Base-by-base conservation (phyloP, 176 grass and related monocot species). In the Melocanna baccifera region DNA sequence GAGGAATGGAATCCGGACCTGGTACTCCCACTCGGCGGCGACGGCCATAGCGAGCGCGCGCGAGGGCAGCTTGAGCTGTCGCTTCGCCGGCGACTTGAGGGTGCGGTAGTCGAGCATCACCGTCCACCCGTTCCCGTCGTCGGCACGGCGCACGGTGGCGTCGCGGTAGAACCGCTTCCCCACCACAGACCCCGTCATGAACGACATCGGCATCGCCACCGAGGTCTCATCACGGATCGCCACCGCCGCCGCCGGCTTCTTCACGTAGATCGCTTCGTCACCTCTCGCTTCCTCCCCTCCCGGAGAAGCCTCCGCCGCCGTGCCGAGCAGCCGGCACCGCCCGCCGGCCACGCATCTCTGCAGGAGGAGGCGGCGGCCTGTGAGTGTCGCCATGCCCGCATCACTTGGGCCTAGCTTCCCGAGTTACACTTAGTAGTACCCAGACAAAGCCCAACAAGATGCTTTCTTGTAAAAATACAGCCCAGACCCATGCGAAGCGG, bases 81-180 rank as follows among this genome's bases (percentile, higher is more conserved):
- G 75, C 84, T 99, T 99, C 2, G 91, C 91, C 18, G 96, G 96
- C 50, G 93, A 86, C 77, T 99, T 99, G 47, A 99, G 91, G 30
- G 96, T 99, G 63, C 93, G 84, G 88, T 99, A 99, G 67, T 99
- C 96, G n/a, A 99, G 93, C 93, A 99, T 99, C 80, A 99, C 96
- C 10, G 96, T 91, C 96, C 96, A 99, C 40, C 93, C 96, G 62
- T 99, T 99, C 7, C 96, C 96, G 69, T 99, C 96, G 47, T 96
- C 93, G 67, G 93, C 91, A 50, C 62, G 78, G 28, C 96, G 91
- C 30, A 91, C 92, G 52, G 96, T 99, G 68, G 80, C 84, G 30
- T 83, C 80, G 32, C 85, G 68, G 88, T 99, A 96, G 91, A 99
- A 99, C 18, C 96, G 91, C 89, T 99, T 99, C 66, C 93, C 96